phyloP scores from a whole-genome alignment of 345 rosid genomes.

The Salix exigua region DNA sequence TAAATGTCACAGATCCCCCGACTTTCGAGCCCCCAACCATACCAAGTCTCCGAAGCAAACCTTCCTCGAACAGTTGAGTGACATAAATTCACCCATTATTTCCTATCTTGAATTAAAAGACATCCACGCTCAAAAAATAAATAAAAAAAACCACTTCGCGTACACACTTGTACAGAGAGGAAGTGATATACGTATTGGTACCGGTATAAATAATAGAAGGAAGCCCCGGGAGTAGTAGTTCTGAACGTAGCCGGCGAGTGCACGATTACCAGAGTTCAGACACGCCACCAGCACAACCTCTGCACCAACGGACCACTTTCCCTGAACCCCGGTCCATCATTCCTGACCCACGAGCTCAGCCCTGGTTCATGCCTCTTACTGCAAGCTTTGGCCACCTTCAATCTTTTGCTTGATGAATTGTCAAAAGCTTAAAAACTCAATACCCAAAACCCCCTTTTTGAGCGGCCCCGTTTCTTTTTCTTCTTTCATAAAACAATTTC shows the following conservation, averaged over 20 bases:
- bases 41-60: background rate
- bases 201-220: background rate
- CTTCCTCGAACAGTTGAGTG: background rate
- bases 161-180: background rate
- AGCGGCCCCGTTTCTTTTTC: background rate
- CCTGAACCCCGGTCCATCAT: background rate
- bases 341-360: background rate
- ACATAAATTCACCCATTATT: background rate
- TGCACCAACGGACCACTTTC: background rate
- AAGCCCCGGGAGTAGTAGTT: background rate
- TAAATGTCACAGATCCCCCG: background rate
- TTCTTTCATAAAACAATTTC: background rate
- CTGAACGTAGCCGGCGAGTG: slow-evolving; percentile 20
- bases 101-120: background rate
- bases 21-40: background rate
- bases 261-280: slow-evolving; percentile 17
- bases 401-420: slow-evolving; percentile 11
- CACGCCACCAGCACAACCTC: background rate
- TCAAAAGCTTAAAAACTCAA: slow-evolving; percentile 18
- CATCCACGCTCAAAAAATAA: background rate
- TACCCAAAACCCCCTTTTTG: background rate
- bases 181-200: too few species aligned
- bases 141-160: background rate
- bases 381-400: background rate
- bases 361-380: background rate